Evolutionary conservation across 306 rosid species (phyloP).

Genomic region (Sicyos baderoa): DNA sequence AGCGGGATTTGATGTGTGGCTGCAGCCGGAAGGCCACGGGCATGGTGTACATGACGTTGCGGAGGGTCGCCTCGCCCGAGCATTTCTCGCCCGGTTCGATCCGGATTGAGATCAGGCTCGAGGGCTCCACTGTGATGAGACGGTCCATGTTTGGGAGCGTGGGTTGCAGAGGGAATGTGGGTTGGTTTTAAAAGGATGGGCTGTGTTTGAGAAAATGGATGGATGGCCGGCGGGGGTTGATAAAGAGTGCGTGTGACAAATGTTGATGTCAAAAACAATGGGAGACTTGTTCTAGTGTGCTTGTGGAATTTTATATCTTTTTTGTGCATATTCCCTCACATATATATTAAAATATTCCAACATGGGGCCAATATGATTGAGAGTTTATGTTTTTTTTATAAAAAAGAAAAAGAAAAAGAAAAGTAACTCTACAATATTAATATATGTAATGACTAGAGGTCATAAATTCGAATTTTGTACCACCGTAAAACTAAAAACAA

Average conservation of each 20-base stretch:
- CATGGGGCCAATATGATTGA: no score
- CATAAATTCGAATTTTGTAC: no score
- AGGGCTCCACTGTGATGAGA: conserved; percentile 74
- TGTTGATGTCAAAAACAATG: conserved; percentile 65
- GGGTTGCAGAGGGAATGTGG: conserved; percentile 16
- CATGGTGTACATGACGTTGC: conserved; percentile 91
- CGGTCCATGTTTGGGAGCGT: conserved; percentile 44
- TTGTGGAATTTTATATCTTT: no score
- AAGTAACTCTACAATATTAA: no score
- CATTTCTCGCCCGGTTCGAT: conserved; percentile 56
- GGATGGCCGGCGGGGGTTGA: conserved; percentile 41
- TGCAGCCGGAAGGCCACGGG: conserved; percentile 80
- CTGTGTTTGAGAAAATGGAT: neutral
- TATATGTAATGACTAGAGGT: no score
- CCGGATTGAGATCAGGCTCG: conserved; percentile 45
- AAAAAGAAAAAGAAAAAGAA: no score
- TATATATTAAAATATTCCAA: no score
- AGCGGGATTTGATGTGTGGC: conserved; percentile 52
- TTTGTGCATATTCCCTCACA: no score
- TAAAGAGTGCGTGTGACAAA: conserved; percentile 47
- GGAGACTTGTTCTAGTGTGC: conserved; percentile 45
- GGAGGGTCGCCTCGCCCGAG: conserved; percentile 42
- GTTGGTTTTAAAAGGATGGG: conserved; percentile 9
- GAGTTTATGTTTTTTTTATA: no score
- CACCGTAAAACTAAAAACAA: no score